Percentiles rank a stretch among this genome's conserved stretches.
Evolutionary conservation across 2,329 filamentous ascomycete species (phyloP).

Genomic region (Hirsutella minnesotensis): DNA sequence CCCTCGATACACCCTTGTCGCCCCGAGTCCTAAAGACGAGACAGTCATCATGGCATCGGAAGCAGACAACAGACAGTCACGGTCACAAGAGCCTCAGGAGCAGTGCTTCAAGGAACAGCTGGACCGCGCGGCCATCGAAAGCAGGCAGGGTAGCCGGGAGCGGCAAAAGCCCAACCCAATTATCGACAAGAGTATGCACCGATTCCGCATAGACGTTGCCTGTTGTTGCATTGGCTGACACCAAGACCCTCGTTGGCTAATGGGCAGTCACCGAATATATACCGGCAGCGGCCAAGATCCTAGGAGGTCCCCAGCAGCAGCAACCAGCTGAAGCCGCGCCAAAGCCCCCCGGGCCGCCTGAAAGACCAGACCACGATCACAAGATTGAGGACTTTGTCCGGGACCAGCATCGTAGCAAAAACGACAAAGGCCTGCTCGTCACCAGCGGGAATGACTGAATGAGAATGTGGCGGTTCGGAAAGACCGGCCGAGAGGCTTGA

Average conservation of each 20-base stretch:
- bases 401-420: conserved; percentile 38
- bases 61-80: background rate
- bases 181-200: conserved; percentile 29
- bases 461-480: too few relatives aligned
- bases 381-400: conserved; percentile 41
- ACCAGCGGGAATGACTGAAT: background rate
- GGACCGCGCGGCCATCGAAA: conserved; percentile 27
- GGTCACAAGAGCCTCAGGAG: conserved; percentile 2
- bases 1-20: too few relatives aligned
- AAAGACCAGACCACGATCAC: conserved; percentile 31
- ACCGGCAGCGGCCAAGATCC: conserved; percentile 27
- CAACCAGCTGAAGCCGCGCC: background rate
- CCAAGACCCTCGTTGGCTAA: background rate
- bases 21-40: too few relatives aligned
- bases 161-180: conserved; percentile 20
- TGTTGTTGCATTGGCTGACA: background rate
- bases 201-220: background rate
- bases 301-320: conserved; percentile 20
- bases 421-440: background rate
- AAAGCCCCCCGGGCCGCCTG: conserved; percentile 23
- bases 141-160: conserved; percentile 13
- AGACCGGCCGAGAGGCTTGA: too few relatives aligned
- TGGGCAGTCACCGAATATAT: conserved; percentile 29
- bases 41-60: conserved; percentile 6
- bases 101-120: conserved; percentile 31